A percentile compares a stretch with the other conserved stretches of the same genome.
Evolutionary conservation across 2,329 filamentous ascomycete genomes (phyloP).

Genomic region (Sporothrix mexicana): DNA sequence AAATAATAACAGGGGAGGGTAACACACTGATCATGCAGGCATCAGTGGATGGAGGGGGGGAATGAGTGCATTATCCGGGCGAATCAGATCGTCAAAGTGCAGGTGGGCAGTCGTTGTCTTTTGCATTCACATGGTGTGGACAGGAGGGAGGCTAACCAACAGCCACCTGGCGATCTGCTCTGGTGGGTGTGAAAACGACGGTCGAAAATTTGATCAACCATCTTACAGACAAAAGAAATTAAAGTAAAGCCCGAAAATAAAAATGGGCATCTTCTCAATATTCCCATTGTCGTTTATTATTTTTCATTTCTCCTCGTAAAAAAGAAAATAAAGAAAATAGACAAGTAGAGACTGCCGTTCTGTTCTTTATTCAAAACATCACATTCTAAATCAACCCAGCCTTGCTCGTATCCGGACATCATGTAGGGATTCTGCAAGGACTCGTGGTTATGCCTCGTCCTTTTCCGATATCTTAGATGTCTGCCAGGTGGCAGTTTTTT

Average conservation of each 20-base stretch:
- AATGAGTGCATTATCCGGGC: conserved; percentile 20
- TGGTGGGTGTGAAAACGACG: no score
- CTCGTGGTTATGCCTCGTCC: background rate
- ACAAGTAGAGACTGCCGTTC: background rate
- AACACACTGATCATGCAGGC: conserved; percentile 19
- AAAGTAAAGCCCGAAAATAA: no score
- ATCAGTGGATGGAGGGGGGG: background rate
- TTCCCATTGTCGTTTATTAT: no score
- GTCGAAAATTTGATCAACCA: no score
- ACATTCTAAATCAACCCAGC: background rate
- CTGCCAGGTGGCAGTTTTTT: background rate
- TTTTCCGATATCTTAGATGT: background rate
- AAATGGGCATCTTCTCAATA: no score
- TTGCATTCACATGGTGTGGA: background rate
- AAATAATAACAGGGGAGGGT: background rate
- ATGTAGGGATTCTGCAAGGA: no score
- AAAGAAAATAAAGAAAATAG: background rate
- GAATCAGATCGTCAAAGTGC: conserved; percentile 9
- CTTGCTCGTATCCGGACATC: background rate
- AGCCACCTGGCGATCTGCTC: background rate
- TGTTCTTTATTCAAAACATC: background rate
- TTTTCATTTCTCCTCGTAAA: no score
- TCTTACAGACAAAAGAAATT: no score
- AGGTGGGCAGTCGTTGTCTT: background rate
- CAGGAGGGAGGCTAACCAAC: background rate